Evolutionary conservation across 305 asterid species (phyloP).

Genomic region (Euphrasia arctica): DNA sequence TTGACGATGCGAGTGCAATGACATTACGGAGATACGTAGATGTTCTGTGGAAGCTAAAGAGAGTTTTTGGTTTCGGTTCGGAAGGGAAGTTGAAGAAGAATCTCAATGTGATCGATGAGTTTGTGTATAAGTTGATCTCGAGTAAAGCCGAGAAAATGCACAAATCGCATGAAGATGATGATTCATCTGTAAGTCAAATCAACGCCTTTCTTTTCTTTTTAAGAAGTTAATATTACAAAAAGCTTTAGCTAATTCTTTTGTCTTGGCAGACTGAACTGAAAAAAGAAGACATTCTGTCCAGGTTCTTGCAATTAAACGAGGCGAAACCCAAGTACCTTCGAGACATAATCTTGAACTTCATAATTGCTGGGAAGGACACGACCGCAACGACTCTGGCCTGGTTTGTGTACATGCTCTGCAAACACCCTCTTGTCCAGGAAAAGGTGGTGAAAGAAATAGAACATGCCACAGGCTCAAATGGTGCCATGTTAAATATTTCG

Average conservation of each 20-base stretch:
- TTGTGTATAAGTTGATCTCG: conserved; percentile 53
- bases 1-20: conserved; percentile 67
- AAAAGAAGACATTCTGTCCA: conserved; percentile 69
- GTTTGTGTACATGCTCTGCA: conserved; percentile 66
- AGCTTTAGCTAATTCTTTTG: conserved; percentile 5
- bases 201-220: not conserved
- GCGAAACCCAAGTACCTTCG: conserved; percentile 60
- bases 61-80: conserved; percentile 46
- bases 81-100: conserved; percentile 55
- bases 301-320: conserved; percentile 50
- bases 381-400: conserved; percentile 63
- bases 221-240: not conserved
- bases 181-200: conserved; percentile 44
- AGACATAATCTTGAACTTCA: conserved; percentile 66
- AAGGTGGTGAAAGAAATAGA: conserved; percentile 46
- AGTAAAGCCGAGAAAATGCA: conserved; percentile 46
- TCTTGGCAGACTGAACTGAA: conserved; percentile 41
- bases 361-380: conserved; percentile 82
- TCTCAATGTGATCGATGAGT: conserved; percentile 45
- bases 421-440: conserved; percentile 61
- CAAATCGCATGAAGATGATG: conserved; percentile 35
- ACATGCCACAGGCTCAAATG: conserved; percentile 27
- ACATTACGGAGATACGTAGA: conserved; percentile 68
- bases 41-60: conserved; percentile 59
- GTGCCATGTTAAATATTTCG: conserved; percentile 17